A percentile compares a stretch with the other conserved stretches of the same genome.
Evolutionary conservation across 2,329 filamentous ascomycete genomes (phyloP).

Genomic region (Diaporthe sp.): DNA sequence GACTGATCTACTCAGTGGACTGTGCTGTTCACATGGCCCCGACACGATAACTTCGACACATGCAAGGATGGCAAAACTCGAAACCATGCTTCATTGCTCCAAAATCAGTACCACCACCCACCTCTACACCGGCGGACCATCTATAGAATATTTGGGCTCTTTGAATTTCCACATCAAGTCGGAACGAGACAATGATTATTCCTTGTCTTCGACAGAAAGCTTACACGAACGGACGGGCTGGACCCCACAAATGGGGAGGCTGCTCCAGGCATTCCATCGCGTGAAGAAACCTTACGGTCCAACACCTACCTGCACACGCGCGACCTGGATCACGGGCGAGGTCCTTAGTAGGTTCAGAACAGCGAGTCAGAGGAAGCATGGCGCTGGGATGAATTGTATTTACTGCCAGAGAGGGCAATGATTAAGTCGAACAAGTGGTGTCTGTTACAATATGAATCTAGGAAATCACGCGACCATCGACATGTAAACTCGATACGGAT

Average conservation of each 20-base stretch:
- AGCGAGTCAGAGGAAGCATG: neutral
- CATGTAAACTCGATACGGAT: neutral
- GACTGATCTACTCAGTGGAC: neutral
- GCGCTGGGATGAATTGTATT: slow-evolving; percentile 16
- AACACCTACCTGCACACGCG: neutral
- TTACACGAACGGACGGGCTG: slow-evolving; percentile 29
- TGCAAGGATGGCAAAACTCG: neutral
- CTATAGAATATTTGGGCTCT: neutral
- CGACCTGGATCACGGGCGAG: neutral
- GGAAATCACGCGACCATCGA: slow-evolving; percentile 6
- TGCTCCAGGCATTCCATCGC: neutral
- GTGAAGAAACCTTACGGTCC: neutral
- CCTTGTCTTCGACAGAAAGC: neutral
- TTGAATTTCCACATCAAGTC: too few species aligned
- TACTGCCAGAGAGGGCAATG: neutral
- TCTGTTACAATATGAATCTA: slow-evolving; percentile 14
- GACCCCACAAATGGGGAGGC: slow-evolving; percentile 37
- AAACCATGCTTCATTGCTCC: neutral
- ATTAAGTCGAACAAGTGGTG: neutral
- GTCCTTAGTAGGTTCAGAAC: neutral
- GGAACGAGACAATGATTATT: too few species aligned
- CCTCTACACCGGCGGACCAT: slow-evolving; percentile 43
- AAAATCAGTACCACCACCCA: neutral
- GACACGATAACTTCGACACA: too few species aligned
- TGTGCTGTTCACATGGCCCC: neutral